These are phyloP conservation scores for Colletotrichum tabaci DNA, from an alignment of 2,329 filamentous ascomycete genomes.

Conservation along the genomic window DNA sequence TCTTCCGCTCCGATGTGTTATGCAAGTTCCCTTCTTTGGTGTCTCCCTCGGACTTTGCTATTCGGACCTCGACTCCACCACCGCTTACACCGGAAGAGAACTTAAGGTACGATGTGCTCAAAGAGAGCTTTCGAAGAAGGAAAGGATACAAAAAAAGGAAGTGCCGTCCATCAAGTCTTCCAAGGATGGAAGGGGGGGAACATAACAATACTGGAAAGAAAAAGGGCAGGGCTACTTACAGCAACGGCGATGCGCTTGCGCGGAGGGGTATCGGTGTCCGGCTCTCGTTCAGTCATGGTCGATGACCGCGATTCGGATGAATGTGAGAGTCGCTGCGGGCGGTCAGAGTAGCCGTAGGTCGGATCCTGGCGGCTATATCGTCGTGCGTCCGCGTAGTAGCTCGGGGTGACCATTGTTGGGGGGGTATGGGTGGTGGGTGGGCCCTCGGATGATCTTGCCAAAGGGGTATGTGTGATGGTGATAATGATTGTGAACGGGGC, in stretches of 20 bases:
- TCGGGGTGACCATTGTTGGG: conserved; percentile 59
- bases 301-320: conserved; percentile 54
- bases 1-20: neutral
- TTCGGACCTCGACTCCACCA: neutral
- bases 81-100: neutral
- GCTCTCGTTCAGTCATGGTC: conserved; percentile 58
- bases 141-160: no score
- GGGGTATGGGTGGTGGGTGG: neutral
- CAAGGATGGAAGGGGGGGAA: neutral
- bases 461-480: no score
- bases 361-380: conserved; percentile 59
- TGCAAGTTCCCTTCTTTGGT: conserved; percentile 20
- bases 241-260: conserved; percentile 73
- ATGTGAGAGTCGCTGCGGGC: conserved; percentile 53
- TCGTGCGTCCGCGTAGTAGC: conserved; percentile 56
- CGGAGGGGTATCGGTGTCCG: conserved; percentile 61
- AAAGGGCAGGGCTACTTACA: conserved; percentile 56
- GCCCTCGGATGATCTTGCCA: conserved; percentile 2
- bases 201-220: neutral
- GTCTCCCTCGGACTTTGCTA: neutral
- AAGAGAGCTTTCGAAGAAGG: no score
- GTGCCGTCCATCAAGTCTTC: neutral
- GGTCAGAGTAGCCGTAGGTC: conserved; percentile 55
- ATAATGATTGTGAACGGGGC: neutral
- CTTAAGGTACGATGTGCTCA: no score